Base-by-base conservation (phyloP, 176 grass and related monocot species). In the Carex littledalei region DNA sequence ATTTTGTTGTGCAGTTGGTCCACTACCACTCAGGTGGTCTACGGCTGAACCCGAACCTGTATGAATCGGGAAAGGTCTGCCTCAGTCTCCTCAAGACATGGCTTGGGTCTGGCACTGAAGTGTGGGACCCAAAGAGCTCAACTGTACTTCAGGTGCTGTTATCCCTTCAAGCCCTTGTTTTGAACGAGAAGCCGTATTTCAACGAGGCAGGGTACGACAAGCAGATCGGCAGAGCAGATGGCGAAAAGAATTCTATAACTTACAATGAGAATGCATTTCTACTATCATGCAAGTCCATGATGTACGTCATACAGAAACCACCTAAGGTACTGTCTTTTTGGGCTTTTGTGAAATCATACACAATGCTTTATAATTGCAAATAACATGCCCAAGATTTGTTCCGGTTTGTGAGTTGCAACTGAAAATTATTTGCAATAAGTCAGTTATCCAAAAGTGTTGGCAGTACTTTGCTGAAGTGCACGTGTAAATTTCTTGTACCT, bases 71-170 rank as follows among this genome's bases (percentile, higher is more conserved):
- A 60, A 99, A 99, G 91, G 96, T 99, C 10, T 99, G 96, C 68
- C 96, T 99, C 50, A 99, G 96, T 81, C 93, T 99, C 37, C 93
- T 99, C 4, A 99, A 94, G 81, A 99, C 96, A 87, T 95, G 96
- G 96, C 68, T 90, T 58, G 96, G 96, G 17, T 89, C 85, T 67
- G 90, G 93, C 32, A 92, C 87, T 10, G 96, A 99, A 94, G 87
- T 95, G 13, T 99, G 96, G 96, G 86, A 95, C 81, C 81, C 96
- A 12, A 88, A 94, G 31, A 88, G 73, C 61, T 99, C 96, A 8
- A 99, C 93, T 39, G 60, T 99, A 84, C 91, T 99, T 88, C 96
- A 99, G 56, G 80, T 99, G 53, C 47, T 99, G 76, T 84, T 99
- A 66, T 99, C 96, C 11, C 91, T 99, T 84, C 96, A 99, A 81